Base-by-base conservation (phyloP, 2,329 filamentous ascomycete species). In the Lomentospora prolificans region DNA sequence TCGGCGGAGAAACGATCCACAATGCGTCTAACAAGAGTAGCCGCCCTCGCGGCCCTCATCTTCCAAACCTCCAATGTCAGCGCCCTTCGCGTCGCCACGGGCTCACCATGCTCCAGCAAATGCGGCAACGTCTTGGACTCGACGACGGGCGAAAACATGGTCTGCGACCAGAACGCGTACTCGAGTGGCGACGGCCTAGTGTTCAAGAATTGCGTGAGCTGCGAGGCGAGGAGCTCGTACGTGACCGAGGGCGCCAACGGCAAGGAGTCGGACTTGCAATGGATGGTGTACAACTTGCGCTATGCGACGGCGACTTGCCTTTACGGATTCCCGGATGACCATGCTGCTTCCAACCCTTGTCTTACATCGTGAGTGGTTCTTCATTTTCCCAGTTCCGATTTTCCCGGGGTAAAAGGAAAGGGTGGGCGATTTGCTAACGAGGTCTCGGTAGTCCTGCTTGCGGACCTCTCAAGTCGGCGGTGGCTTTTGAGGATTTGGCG, bases 271-370 rank as follows among this genome's bases (percentile, higher is more conserved):
- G 82, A 86, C 61, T 66, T 78, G 9, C 71, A 80, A 60, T 76
- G 72, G 59, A 68, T 76, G 53, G 66, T 85, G 14, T 85, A 83
- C 60, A 85, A 85, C 60, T 60, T 84, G 54, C 74, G 82, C 63
- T 84, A 75, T 61, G 72, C 79, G 4, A 60, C 77, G 1, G 77
- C 76, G 1, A 75, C 75, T 61, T 86, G 82, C 61, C 61, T 85
- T 1, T 85, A 74, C 58, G 77, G 76, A 2, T 64, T 67, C 4
- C 75, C 75, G 0, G 66, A 71, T 28, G 61, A 70, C 1, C 60
- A 72, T 9, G 63, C 70, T 9, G 65, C 65, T 2, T 66, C 70
- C 55, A 76, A 67, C 9, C 79, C 76, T 7, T 80, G 82, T 60
- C 67, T 75, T 10, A 84, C 78, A 44, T 72, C 68, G 80, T 83